These are phyloP conservation scores for Hypoxylon sp. DNA, from an alignment of 2,329 filamentous ascomycete genomes.

Conservation along the genomic window DNA sequence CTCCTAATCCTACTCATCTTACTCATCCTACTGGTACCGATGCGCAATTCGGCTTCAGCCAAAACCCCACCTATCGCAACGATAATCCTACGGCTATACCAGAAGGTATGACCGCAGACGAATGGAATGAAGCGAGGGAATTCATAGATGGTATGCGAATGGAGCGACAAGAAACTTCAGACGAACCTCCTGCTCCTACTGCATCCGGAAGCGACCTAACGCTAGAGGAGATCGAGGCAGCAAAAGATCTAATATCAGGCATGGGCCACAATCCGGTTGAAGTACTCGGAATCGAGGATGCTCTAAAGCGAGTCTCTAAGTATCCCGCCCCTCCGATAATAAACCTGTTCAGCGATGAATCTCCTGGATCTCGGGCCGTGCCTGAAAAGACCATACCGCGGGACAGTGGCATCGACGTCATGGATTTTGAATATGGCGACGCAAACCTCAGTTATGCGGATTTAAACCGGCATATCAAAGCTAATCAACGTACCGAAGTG, in stretches of 20 bases:
- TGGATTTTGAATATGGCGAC: not conserved
- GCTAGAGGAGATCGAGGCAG: conserved; percentile 15
- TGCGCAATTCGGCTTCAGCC: not conserved
- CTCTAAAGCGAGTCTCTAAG: conserved; percentile 14
- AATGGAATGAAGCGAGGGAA: conserved; percentile 7
- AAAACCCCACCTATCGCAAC: not conserved
- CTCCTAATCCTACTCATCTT: not conserved
- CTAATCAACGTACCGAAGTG: not conserved
- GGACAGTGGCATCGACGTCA: not conserved
- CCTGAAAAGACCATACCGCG: too few relatives aligned
- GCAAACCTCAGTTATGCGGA: not conserved
- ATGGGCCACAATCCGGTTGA: conserved; percentile 13
- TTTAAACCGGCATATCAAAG: not conserved
- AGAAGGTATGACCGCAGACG: not conserved
- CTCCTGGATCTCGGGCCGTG: not conserved
- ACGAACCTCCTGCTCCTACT: not conserved
- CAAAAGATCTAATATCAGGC: conserved; percentile 15
- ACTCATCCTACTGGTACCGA: not conserved
- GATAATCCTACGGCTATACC: not conserved
- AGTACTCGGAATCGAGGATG: not conserved
- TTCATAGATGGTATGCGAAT: conserved; percentile 26
- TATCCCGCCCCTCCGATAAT: not conserved
- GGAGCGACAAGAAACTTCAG: not conserved
- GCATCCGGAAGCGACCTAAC: conserved; percentile 17
- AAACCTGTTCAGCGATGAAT: not conserved